Evolutionary conservation across 306 rosid species (phyloP), one percentile per base, ranked within the genome.

Genomic region (Prunus davidiana): DNA sequence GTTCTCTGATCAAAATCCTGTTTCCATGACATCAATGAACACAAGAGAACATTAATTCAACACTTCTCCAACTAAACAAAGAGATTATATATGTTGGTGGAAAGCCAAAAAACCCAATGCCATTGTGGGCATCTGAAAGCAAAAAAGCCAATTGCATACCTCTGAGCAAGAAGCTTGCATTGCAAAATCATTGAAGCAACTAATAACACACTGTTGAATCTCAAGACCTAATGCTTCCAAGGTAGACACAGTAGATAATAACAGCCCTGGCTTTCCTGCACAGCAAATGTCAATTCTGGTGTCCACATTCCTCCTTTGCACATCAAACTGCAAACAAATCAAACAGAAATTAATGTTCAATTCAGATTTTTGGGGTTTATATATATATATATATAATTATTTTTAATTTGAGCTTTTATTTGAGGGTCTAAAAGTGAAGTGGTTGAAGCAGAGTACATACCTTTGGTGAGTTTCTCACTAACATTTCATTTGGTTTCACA

Each of bases 111-210:
- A 71, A 47, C 12, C n/a, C 8, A 9, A 22, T 3, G 9, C 46
- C 64, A 11, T 32, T 30, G 3, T 32, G 9, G 20, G 20, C 19
- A 55, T 15, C 25, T 19, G 28, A 67, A 52, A 47, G 6, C 2
- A 2, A 28, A 27, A 25, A 30, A 8, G 15, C 47, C 56, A 28
- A 54, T 11, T 7, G 18, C 45, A 76, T 81, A 94, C 98, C 97
- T 94, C 89, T 6, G 95, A 85, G 83, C 99, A 95, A 76, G 97
- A 89, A 85, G 97, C 99, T 61, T 89, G 99, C 97, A 95, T 80
- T 79, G 97, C 81, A 84, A 95, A 95, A 82, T 92, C 99, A 78
- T 86, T 92, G 87, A 92, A 95, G 70, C 93, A 90, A 67, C 97
- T 92, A 34, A 92, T 89, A 7, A 95, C 97, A 79, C 99, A 95